Conservation (phyloP, 2,329 filamentous ascomycete genomes). For the Fusarium luffae region DNA sequence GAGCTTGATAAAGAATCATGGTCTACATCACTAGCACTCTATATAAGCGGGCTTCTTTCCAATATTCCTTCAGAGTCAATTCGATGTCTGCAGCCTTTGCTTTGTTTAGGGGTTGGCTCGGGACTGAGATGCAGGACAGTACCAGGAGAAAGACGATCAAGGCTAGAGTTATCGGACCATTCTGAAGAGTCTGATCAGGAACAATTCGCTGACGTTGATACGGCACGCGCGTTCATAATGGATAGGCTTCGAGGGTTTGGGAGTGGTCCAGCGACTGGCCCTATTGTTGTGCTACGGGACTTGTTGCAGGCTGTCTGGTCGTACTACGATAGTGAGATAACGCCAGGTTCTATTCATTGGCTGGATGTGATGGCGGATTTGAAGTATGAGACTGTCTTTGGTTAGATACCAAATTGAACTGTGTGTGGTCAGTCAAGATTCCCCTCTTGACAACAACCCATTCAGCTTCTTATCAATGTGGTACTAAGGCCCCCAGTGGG, state of each 20-base stretch:
- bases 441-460: slow-evolving; percentile 1
- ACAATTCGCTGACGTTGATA: slow-evolving; percentile 10
- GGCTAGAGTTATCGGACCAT: background rate
- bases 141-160: slow-evolving; percentile 2
- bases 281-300: slow-evolving; percentile 27
- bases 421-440: slow-evolving; percentile 2
- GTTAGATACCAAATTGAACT: slow-evolving; percentile 1
- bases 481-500: background rate
- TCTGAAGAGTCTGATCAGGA: background rate
- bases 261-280: slow-evolving; percentile 5
- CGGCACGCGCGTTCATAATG: slow-evolving; percentile 24
- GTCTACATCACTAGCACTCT: slow-evolving; percentile 31
- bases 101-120: slow-evolving; percentile 25
- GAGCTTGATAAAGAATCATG: slow-evolving; percentile 13
- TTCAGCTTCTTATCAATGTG: background rate
- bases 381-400: slow-evolving; percentile 36
- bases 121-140: slow-evolving; percentile 20
- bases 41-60: slow-evolving; percentile 16
- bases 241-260: slow-evolving; percentile 15
- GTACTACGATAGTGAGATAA: slow-evolving; percentile 28
- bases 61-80: slow-evolving; percentile 21
- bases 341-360: slow-evolving; percentile 22
- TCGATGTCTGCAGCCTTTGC: slow-evolving; percentile 18
- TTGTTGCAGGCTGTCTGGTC: slow-evolving; percentile 29
- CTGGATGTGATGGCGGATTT: slow-evolving; percentile 30